Evolutionary conservation across 345 rosid genomes (phyloP), one percentile per base, ranked within the genome.

Genomic region (Ceriops zippeliana): DNA sequence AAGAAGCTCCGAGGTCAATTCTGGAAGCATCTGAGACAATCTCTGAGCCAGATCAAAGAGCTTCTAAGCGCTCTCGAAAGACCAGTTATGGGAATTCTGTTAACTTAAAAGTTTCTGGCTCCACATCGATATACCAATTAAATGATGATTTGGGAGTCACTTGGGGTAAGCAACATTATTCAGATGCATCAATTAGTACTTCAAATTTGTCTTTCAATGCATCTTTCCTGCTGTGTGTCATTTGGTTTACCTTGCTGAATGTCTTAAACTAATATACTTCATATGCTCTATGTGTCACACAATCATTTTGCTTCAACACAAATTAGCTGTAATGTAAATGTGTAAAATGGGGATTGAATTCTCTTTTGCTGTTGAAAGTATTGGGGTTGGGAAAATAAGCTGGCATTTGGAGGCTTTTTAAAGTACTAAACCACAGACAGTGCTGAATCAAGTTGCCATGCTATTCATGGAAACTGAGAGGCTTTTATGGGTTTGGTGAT

Each of bases 101-200:
- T 52, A 88, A 85, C 79, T 75, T 95, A 60, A 88, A 84, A 79
- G 99, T 95, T 69, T 95, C 99, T 64, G 96, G 96, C 7, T 83
- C 92, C 49, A 95, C 92, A 56, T 80, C 97, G 24, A 71, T 95
- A 64, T 95, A 95, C 83, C 97, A 90, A 68, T 79, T 95, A 67
- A 80, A 91, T 95, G 99, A 90, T 95, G 99, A 95, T 91, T 77
- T 91, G 99, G 96, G 97, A 91, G 79, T 86, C 93, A 60, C 93
- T 95, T 68, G 99, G 99, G 96, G 99, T 91, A 90, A 66, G 90
- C 73, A 68, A 51, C 34, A 7, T 17, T 21, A 35, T 59, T 16
- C 62, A 61, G 52, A 63, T 32, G 5, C 22, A 17, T 10, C 20
- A 27, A n/a, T 61, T 5, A 66, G 1, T 57, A 63, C 42, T 15